Conservation (phyloP, 148 eudicot genomes). For the Camellia sinensis region DNA sequence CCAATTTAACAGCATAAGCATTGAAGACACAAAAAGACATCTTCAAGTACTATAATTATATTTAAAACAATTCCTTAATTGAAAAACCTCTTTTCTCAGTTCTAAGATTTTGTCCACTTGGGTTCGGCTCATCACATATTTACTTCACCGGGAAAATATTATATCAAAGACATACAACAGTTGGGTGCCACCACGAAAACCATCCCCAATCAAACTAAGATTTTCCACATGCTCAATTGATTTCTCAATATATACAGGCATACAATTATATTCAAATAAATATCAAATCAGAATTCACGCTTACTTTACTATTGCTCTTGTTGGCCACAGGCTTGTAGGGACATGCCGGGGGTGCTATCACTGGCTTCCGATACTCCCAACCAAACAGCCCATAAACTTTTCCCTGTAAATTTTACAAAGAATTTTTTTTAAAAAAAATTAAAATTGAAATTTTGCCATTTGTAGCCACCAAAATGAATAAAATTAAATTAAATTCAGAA, state of each 20-base stretch:
- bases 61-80: background rate
- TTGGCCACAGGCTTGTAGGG: constrained; percentile 60
- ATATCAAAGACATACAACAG: too few species aligned
- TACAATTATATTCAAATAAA: background rate
- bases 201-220: background rate
- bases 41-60: too few species aligned
- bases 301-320: constrained; percentile 40
- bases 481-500: too few species aligned
- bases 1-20: too few species aligned
- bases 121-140: background rate
- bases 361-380: constrained; percentile 82
- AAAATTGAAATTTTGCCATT: background rate
- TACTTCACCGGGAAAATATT: background rate
- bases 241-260: background rate
- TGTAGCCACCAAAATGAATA: too few species aligned
- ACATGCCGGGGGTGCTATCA: constrained; percentile 72
- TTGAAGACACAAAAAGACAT: too few species aligned
- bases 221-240: background rate
- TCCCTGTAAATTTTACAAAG: constrained; percentile 30
- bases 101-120: background rate
- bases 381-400: constrained; percentile 65
- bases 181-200: too few species aligned
- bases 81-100: background rate
- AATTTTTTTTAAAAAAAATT: too few species aligned
- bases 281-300: constrained; percentile 14